A percentile compares a stretch with the other conserved stretches of the same genome.
Evolutionary conservation across 495 filamentous ascomycete species (phyloP).

Genomic region (Hypomontagnella submonticulosa): DNA sequence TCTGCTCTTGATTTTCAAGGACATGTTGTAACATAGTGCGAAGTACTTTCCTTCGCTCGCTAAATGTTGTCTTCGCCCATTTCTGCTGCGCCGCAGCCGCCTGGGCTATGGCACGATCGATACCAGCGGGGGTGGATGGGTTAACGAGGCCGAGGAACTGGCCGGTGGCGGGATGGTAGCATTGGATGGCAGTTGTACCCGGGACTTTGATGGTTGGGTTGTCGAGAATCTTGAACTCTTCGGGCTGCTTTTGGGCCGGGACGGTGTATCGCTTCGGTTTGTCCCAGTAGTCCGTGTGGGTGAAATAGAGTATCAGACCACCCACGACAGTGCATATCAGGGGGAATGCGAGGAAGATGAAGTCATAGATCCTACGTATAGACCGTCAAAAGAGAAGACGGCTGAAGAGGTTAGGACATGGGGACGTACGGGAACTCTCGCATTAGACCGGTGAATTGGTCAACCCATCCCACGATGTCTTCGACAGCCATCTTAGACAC

Average conservation of each 20-base stretch:
- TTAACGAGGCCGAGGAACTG: constrained; percentile 82
- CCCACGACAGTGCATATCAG: constrained; percentile 44
- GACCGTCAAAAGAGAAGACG: constrained; percentile 1
- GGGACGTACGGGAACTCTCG: constrained; percentile 44
- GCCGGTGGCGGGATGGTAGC: constrained; percentile 92
- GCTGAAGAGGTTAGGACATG: background rate
- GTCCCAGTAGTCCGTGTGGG: constrained; percentile 42
- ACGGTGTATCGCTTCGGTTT: constrained; percentile 55
- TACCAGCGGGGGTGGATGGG: constrained; percentile 78
- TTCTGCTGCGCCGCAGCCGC: constrained; percentile 78
- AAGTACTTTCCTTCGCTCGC: constrained; percentile 80
- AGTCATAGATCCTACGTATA: constrained; percentile 27
- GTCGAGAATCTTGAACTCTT: constrained; percentile 70
- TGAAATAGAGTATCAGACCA: constrained; percentile 45
- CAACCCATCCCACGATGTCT: constrained; percentile 41
- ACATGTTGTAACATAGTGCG: constrained; percentile 83
- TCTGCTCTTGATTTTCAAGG: constrained; percentile 88
- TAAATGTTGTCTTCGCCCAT: constrained; percentile 85
- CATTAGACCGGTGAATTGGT: constrained; percentile 29
- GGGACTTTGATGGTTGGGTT: constrained; percentile 65
- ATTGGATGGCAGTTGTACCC: constrained; percentile 73
- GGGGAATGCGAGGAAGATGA: constrained; percentile 18
- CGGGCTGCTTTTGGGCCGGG: constrained; percentile 52
- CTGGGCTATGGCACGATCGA: constrained; percentile 81
- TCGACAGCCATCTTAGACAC: constrained; percentile 34